Percentiles rank a stretch among this genome's conserved stretches.
Conservation (phyloP, 164 flowering plant species). For the Cinnamomum chago region DNA sequence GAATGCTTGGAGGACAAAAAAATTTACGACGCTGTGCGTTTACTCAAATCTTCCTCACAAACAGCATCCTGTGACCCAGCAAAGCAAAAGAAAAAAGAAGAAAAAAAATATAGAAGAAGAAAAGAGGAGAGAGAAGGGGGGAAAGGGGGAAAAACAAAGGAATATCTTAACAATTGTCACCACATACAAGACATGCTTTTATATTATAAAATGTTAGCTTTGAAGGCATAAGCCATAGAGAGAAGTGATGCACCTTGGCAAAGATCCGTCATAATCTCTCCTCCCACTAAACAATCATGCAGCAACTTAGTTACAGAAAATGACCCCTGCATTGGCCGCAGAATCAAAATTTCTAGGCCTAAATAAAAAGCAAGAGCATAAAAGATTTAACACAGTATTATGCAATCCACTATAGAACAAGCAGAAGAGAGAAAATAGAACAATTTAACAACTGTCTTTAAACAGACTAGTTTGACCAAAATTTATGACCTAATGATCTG, state of each 20-base stretch:
- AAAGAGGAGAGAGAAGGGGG: neutral
- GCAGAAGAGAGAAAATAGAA: neutral
- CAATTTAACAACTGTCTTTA: neutral
- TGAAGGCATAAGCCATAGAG: constrained; percentile 1
- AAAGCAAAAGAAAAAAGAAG: neutral
- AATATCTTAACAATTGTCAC: neutral
- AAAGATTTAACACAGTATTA: constrained; percentile 9
- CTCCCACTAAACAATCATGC: constrained; percentile 20
- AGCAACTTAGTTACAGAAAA: constrained; percentile 13
- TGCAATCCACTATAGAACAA: neutral
- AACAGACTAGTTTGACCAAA: constrained; percentile 9
- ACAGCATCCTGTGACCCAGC: constrained; percentile 17
- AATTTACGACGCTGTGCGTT: constrained; percentile 5
- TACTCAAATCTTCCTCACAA: constrained; percentile 4
- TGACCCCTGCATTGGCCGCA: constrained; percentile 14
- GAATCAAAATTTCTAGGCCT: constrained; percentile 20
- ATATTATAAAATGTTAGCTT: neutral
- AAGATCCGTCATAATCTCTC: constrained; percentile 3
- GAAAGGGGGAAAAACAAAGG: constrained; percentile 1
- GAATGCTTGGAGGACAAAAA: constrained; percentile 8
- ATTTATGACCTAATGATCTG: constrained; percentile 18
- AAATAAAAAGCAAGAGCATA: constrained; percentile 4
- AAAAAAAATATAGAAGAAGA: neutral
- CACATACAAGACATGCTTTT: neutral
- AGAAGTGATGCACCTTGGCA: constrained; percentile 10